Conservation (phyloP, 441 rosid genomes). For the Flueggea neowawraea region DNA sequence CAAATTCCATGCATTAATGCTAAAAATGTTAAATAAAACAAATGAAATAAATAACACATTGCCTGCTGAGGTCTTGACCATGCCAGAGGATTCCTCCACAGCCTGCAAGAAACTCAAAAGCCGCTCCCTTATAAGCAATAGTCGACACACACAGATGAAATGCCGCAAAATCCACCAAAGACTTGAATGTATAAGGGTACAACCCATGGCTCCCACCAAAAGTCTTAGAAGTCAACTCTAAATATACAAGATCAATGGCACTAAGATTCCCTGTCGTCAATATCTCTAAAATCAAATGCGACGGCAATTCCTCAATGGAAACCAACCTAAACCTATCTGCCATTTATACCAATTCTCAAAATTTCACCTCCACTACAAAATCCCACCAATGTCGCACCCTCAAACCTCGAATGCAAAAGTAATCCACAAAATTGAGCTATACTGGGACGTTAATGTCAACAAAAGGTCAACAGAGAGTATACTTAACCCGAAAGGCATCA, state of each 20-base stretch:
- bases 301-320: slow-evolving; percentile 81
- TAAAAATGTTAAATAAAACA: slow-evolving; percentile 18
- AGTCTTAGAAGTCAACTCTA: slow-evolving; percentile 77
- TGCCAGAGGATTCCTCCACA: slow-evolving; percentile 69
- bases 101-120: slow-evolving; percentile 85
- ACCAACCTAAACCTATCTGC: slow-evolving; percentile 51
- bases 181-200: slow-evolving; percentile 60
- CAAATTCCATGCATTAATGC: slow-evolving; percentile 5
- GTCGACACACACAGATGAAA: slow-evolving; percentile 65
- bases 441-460: background rate
- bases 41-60: slow-evolving; percentile 58
- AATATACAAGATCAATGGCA: slow-evolving; percentile 57
- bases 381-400: background rate
- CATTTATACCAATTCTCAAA: slow-evolving; percentile 31
- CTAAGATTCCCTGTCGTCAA: slow-evolving; percentile 63
- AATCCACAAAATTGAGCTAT: background rate
- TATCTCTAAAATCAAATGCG: slow-evolving; percentile 84
- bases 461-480: slow-evolving; percentile 1
- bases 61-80: slow-evolving; percentile 85
- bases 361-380: slow-evolving; percentile 17
- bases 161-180: slow-evolving; percentile 77
- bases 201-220: slow-evolving; percentile 68
- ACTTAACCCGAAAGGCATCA: slow-evolving; percentile 23
- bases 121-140: slow-evolving; percentile 45
- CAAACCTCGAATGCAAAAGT: background rate